These are phyloP conservation scores for Barbarea vulgaris DNA, from an alignment of 345 rosid genomes.

Conservation along the genomic window DNA sequence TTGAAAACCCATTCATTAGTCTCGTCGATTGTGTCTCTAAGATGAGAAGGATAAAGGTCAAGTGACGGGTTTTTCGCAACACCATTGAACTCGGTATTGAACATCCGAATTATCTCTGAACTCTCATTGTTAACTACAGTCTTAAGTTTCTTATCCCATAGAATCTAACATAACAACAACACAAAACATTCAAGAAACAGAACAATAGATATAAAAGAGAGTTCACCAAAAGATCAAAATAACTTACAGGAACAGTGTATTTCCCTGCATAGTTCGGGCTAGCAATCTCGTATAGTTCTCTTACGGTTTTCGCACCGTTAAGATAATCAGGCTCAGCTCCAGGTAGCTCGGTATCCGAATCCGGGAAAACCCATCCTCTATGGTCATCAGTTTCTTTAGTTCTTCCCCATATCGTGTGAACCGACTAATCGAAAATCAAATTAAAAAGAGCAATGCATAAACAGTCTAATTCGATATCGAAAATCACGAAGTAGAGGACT, in stretches of 20 bases:
- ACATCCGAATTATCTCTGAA: slow-evolving; percentile 59
- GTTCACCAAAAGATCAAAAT: slow-evolving; percentile 20
- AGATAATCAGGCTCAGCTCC: slow-evolving; percentile 79
- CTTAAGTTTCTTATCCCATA: slow-evolving; percentile 67
- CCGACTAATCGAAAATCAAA: slow-evolving; percentile 52
- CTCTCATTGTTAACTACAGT: slow-evolving; percentile 65
- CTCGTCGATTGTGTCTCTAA: slow-evolving; percentile 43
- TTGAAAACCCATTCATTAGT: slow-evolving; percentile 57
- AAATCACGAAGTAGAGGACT: not conserved
- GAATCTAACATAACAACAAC: slow-evolving; percentile 38
- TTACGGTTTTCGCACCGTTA: slow-evolving; percentile 69
- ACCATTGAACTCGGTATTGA: slow-evolving; percentile 53
- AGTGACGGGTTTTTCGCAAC: slow-evolving; percentile 49
- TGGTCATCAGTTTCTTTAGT: slow-evolving; percentile 87
- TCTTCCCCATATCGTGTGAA: slow-evolving; percentile 77
- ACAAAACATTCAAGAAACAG: slow-evolving; percentile 7
- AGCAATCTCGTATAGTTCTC: slow-evolving; percentile 81
- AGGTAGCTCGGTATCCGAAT: slow-evolving; percentile 59
- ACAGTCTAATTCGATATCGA: not conserved
- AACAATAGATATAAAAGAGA: slow-evolving; percentile 1
- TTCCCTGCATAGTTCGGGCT: slow-evolving; percentile 71
- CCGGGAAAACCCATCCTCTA: slow-evolving; percentile 91
- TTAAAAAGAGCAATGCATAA: not conserved
- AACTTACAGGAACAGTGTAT: slow-evolving; percentile 92
- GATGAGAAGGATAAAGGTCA: slow-evolving; percentile 53